phyloP scores from a whole-genome alignment of 495 filamentous ascomycete genomes.

The Daldinia vernicosa region DNA sequence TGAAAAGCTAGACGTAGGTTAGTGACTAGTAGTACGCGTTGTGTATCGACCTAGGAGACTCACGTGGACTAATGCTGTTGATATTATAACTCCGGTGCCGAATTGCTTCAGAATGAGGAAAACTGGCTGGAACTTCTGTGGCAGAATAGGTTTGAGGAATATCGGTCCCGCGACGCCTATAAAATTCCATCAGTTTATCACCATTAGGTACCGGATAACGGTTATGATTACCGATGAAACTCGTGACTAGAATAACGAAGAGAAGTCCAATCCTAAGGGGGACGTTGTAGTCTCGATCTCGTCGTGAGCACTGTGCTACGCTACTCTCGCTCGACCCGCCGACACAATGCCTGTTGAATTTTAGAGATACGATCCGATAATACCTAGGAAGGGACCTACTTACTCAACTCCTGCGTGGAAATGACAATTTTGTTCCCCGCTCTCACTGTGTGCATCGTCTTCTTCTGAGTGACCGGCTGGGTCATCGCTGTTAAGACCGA shows the following conservation, averaged over 20 bases:
- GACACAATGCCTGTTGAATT: conserved; percentile 54
- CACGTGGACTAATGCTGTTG: conserved; percentile 76
- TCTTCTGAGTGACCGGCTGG: conserved; percentile 37
- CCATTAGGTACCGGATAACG: conserved; percentile 1
- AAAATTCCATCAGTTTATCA: conserved; percentile 1
- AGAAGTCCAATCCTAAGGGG: conserved; percentile 65
- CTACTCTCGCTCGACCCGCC: conserved; percentile 49
- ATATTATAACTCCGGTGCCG: conserved; percentile 76
- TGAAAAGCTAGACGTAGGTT: conserved; percentile 60
- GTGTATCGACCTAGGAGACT: conserved; percentile 21
- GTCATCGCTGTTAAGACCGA: conserved; percentile 21
- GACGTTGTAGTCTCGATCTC: conserved; percentile 63
- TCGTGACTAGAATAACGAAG: conserved; percentile 66
- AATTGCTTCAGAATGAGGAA: conserved; percentile 72
- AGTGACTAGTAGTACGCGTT: not conserved
- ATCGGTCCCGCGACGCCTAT: conserved; percentile 58
- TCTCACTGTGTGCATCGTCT: conserved; percentile 4
- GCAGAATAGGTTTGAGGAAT: conserved; percentile 47
- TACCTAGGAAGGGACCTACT: conserved; percentile 11
- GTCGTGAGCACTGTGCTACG: conserved; percentile 51
- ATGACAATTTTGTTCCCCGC: conserved; percentile 59
- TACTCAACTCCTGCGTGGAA: conserved; percentile 75
- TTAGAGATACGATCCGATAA: not conserved
- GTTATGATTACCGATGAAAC: conserved; percentile 49
- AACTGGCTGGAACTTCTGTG: conserved; percentile 45